Conservation (phyloP, 108 stramenopile species). For the Skeletonema potamos region DNA sequence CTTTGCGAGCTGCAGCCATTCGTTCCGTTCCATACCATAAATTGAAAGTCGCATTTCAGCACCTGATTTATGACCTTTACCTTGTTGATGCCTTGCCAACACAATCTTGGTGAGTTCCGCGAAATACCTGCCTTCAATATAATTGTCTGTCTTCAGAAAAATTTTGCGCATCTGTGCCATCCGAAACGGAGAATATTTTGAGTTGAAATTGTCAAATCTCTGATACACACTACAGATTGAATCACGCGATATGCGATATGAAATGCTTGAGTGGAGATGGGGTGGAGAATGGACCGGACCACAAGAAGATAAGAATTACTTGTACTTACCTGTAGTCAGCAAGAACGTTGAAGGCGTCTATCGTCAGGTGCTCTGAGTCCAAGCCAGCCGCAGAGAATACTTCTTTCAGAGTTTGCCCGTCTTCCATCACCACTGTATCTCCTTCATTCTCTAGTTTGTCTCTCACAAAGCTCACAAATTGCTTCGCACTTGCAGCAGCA, state of each 20-base stretch:
- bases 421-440: slow-evolving; percentile 74
- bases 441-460: slow-evolving; percentile 91
- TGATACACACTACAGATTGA: slow-evolving; percentile 84
- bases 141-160: slow-evolving; percentile 97
- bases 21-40: slow-evolving; percentile 94
- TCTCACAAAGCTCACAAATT: slow-evolving; percentile 97
- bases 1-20: slow-evolving; percentile 90
- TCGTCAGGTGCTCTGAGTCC: slow-evolving; percentile 96
- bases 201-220: slow-evolving; percentile 99
- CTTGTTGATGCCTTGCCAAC: slow-evolving; percentile 77
- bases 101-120: slow-evolving; percentile 95
- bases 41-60: slow-evolving; percentile 94
- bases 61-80: slow-evolving; percentile 91
- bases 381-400: slow-evolving; percentile 88
- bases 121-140: slow-evolving; percentile 87
- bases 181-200: slow-evolving; percentile 97
- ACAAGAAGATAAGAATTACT: not conserved
- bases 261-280: not conserved
- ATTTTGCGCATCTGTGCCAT: slow-evolving; percentile 98
- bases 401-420: slow-evolving; percentile 79
- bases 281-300: not conserved
- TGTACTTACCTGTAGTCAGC: slow-evolving; percentile 83
- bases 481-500: slow-evolving; percentile 97
- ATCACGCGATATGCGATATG: not conserved
- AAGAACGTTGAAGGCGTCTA: slow-evolving; percentile 98